Evolutionary conservation across 306 rosid species (phyloP), one percentile per base, ranked within the genome.

Genomic region (Prunus dulcis): DNA sequence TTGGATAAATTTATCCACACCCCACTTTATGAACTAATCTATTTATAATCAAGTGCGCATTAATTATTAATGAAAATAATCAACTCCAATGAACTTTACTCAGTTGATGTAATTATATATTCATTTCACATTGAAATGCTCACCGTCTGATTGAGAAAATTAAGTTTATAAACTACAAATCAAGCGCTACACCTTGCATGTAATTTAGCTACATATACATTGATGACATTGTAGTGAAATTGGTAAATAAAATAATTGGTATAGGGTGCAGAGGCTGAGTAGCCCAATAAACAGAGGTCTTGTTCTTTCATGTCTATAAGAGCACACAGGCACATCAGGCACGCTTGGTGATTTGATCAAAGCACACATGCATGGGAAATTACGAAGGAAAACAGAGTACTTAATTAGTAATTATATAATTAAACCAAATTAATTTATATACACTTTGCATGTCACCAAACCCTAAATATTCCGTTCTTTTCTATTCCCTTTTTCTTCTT

Each of bases 381-480:
- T 81, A 80, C 49, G 83, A 87, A 38, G 62, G 78, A 25, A 30
- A 34, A 82, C 15, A 68, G 23, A 76, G 75, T 66, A 57, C 25
- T 52, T 20, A 45, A 15, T 38, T 49, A 56, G 57, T 58, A 46
- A 53, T 25, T 41, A 11, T 56, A 38, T 6, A 38, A 38, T 38
- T 38, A 56, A 69, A 14, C 58, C 34, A 74, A 51, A 38, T 38
- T 38, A 38, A 38, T 38, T 38, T 32, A 32, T 32, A 5, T 32
- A 5, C 38, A 32, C 76, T 74, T 71, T 76, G 84, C 84, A 83
- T 80, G 87, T 88, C 96, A 82, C 80, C 81, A 51, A 82, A 82
- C 82, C 88, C 97, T 81, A 92, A 88, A 90, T 88, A 88, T 92
- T 92, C 96, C 82, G 22, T 81, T 76, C 77, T 77, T 85, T 79